These are phyloP conservation scores for Cystobasidium pallidum DNA, from an alignment of 1,284 basidiomycete genomes.

Conservation along the genomic window DNA sequence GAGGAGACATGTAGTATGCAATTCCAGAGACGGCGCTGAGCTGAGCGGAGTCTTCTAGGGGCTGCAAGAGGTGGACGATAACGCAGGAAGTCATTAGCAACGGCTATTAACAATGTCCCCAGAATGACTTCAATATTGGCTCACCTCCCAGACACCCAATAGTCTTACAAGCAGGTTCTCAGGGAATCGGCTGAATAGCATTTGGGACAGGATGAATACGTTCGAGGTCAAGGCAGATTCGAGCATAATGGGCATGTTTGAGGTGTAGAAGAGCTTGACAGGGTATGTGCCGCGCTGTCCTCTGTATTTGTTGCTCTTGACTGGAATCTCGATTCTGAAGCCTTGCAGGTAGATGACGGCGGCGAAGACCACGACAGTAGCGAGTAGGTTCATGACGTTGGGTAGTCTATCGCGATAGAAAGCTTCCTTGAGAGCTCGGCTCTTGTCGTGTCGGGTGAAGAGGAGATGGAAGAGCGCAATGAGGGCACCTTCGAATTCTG, in stretches of 20 bases:
- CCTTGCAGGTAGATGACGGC: slow-evolving; percentile 98
- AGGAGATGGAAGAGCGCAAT: slow-evolving; percentile 96
- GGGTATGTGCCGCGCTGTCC: slow-evolving; percentile 95
- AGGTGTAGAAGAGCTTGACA: slow-evolving; percentile 98
- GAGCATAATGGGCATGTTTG: slow-evolving; percentile 99
- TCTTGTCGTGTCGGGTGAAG: slow-evolving; percentile 99
- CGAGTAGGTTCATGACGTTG: slow-evolving; percentile 96
- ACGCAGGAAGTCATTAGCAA: slow-evolving; percentile 16
- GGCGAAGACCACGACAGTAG: slow-evolving; percentile 88
- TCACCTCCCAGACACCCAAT: slow-evolving; percentile 93
- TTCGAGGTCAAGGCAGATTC: slow-evolving; percentile 92
- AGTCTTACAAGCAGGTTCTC: slow-evolving; percentile 85
- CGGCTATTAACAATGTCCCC: slow-evolving; percentile 16
- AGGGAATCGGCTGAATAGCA: slow-evolving; percentile 90
- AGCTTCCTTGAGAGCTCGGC: slow-evolving; percentile 92
- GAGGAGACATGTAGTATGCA: slow-evolving; percentile 96
- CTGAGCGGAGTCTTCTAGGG: slow-evolving; percentile 88
- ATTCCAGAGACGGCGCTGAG: slow-evolving; percentile 89
- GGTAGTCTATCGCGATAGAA: slow-evolving; percentile 97
- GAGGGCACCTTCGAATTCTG: slow-evolving; percentile 96
- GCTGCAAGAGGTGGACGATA: slow-evolving; percentile 60
- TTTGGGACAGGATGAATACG: slow-evolving; percentile 95
- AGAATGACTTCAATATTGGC: slow-evolving; percentile 52
- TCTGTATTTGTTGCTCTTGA: slow-evolving; percentile 94
- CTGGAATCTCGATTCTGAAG: slow-evolving; percentile 97